Base-by-base conservation (phyloP, 176 grass and related monocot genomes). In the Oryza nivara region DNA sequence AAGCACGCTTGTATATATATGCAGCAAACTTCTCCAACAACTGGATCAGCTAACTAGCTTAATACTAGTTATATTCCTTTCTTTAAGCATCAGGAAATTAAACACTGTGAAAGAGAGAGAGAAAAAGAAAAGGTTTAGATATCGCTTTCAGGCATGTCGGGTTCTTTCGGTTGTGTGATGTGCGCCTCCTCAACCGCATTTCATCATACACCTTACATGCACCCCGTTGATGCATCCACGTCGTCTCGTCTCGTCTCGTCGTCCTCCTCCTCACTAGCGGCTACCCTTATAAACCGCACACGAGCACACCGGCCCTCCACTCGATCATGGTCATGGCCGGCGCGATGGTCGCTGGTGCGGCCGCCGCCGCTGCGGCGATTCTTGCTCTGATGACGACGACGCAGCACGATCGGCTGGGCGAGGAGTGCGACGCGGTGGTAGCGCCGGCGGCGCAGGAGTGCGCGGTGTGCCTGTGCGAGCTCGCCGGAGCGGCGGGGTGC, bases 391-490 rank as follows among this genome's bases (percentile, higher is more conserved):
- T 15, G 17, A 56, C 51, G 26, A 28, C 28, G 28, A 28, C 28
- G 28, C 28, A 28, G 28, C 4, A 3, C 26, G 40, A 65, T n/a
- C 20, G 7, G 14, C 79, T 44, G 9, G 43, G 43, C 9, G 43
- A 44, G 43, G 43, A 48, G 44, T 15, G 23, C 70, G 54, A 0
- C 8, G 69, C 6, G 22, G 81, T 3, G 58, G 26, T 0, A 34
- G 0, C 9, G 26, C 8, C 35, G 1, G 0, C n/a, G 1, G 0
- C 46, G 25, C 88, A 23, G 73, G 88, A 86, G 79, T 90, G 88
- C 36, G 88, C 74, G 4, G 88, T 90, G 79, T 90, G 88, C 88
- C 67, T 86, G 68, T 83, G 67, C 22, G 83, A 68, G 83, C 34
- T 90, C 13, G 58, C 9, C 67, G 73, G 35, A 1, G 73, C 14